phyloP scores from a whole-genome alignment of 1,284 basidiomycete genomes.

The Cutaneotrichosporon arboriforme region DNA sequence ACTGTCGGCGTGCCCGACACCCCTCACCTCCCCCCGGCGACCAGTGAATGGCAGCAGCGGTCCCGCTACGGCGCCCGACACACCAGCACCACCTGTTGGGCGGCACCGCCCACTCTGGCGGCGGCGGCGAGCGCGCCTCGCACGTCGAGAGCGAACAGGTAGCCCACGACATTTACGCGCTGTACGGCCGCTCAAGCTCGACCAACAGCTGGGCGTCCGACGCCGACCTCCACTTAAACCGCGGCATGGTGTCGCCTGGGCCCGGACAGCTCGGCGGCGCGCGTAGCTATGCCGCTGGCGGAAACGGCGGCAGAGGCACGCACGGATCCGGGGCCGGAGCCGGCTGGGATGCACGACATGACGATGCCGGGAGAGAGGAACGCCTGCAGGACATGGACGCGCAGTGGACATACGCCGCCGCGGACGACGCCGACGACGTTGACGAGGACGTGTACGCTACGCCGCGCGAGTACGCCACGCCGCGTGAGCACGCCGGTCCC shows the following conservation, averaged over 20 bases:
- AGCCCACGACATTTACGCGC: slow-evolving; percentile 29
- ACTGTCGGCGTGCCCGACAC: too few relatives aligned
- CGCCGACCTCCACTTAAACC: background rate
- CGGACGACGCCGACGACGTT: background rate
- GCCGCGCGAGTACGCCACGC: background rate
- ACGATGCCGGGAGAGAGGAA: background rate
- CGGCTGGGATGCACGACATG: background rate
- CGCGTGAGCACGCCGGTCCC: background rate
- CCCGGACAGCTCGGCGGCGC: too few relatives aligned
- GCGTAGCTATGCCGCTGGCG: too few relatives aligned
- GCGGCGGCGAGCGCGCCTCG: slow-evolving; percentile 11
- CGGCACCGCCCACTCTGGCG: background rate
- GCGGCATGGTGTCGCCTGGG: too few relatives aligned
- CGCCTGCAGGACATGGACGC: background rate
- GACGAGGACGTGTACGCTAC: slow-evolving; percentile 2
- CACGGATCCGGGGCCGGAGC: too few relatives aligned
- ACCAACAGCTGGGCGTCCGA: slow-evolving; percentile 11
- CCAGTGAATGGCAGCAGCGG: too few relatives aligned
- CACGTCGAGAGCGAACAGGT: slow-evolving; percentile 20
- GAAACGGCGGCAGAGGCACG: too few relatives aligned
- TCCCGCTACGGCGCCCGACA: too few relatives aligned
- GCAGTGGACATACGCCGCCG: background rate
- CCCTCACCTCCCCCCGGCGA: too few relatives aligned
- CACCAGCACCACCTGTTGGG: too few relatives aligned
- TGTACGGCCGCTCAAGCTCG: slow-evolving; percentile 18